Evolutionary conservation across 2,329 filamentous ascomycete genomes (phyloP).

Genomic region (Pseudopyrenochaeta lycopersici): DNA sequence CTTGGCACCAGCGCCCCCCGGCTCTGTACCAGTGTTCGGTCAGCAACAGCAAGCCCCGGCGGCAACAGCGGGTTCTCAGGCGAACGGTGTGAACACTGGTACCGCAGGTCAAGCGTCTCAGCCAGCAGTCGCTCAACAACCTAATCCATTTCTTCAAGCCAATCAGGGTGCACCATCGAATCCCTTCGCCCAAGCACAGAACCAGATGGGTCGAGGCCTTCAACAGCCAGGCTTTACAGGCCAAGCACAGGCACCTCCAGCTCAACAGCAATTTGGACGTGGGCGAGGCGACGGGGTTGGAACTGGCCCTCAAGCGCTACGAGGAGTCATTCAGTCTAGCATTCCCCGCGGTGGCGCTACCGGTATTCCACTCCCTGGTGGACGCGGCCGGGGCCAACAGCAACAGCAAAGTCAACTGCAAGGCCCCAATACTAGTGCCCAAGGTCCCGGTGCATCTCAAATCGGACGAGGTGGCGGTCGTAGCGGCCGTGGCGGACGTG

Average conservation of each 20-base stretch:
- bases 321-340: slow-evolving; percentile 35
- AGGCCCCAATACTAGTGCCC: slow-evolving; percentile 18
- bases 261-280: slow-evolving; percentile 30
- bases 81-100: slow-evolving; percentile 17
- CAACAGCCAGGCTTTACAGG: slow-evolving; percentile 34
- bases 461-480: slow-evolving; percentile 40
- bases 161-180: slow-evolving; percentile 15
- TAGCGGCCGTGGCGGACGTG: slow-evolving; percentile 31
- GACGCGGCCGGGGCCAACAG: slow-evolving; percentile 31
- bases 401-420: slow-evolving; percentile 23
- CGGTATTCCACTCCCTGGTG: slow-evolving; percentile 42
- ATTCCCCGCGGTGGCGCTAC: slow-evolving; percentile 45
- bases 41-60: slow-evolving; percentile 21
- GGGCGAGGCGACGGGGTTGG: slow-evolving; percentile 27
- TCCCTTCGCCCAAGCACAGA: slow-evolving; percentile 22
- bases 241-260: slow-evolving; percentile 20
- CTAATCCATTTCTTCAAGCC: slow-evolving; percentile 24
- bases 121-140: slow-evolving; percentile 8
- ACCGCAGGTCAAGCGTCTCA: slow-evolving; percentile 20
- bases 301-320: slow-evolving; percentile 41
- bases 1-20: not conserved
- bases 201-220: slow-evolving; percentile 28
- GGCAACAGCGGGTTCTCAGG: slow-evolving; percentile 14
- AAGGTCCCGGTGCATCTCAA: slow-evolving; percentile 18
- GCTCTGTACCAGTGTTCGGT: too few species aligned